These are phyloP conservation scores for Pholiota adiposa DNA, from an alignment of 1,284 basidiomycete genomes.

Conservation along the genomic window DNA sequence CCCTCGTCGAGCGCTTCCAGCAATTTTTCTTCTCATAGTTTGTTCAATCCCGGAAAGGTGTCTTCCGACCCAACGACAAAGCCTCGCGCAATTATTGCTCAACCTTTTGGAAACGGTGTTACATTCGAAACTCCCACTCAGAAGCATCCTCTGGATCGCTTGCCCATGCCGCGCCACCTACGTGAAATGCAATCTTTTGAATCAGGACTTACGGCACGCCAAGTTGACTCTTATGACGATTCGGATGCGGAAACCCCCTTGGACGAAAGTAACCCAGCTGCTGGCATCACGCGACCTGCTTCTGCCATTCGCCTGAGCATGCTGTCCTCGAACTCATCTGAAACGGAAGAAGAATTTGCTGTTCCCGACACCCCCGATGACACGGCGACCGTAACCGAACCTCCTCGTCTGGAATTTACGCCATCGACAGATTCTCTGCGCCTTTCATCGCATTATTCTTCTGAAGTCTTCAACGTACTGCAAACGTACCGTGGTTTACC, in stretches of 20 bases:
- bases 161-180: slow-evolving; percentile 51
- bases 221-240: slow-evolving; percentile 35
- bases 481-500: slow-evolving; percentile 80
- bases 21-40: slow-evolving; percentile 38
- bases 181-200: slow-evolving; percentile 85
- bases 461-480: slow-evolving; percentile 79
- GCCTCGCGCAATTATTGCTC: slow-evolving; percentile 35
- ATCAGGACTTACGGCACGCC: slow-evolving; percentile 73
- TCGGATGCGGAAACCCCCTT: slow-evolving; percentile 16
- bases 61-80: slow-evolving; percentile 20
- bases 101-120: slow-evolving; percentile 70
- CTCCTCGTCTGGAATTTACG: neutral
- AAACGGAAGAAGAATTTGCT: slow-evolving; percentile 5
- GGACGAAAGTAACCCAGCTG: slow-evolving; percentile 17
- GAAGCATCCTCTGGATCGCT: slow-evolving; percentile 37
- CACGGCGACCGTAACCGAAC: neutral
- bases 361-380: neutral
- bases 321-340: slow-evolving; percentile 17
- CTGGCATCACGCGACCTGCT: slow-evolving; percentile 37
- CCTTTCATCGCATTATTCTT: slow-evolving; percentile 66
- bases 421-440: slow-evolving; percentile 18
- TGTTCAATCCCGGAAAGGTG: slow-evolving; percentile 29
- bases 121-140: slow-evolving; percentile 63
- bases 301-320: slow-evolving; percentile 43
- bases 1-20: slow-evolving; percentile 40